Conservation (phyloP, 2,329 filamentous ascomycete genomes). For the Trichoderma hamatum region DNA sequence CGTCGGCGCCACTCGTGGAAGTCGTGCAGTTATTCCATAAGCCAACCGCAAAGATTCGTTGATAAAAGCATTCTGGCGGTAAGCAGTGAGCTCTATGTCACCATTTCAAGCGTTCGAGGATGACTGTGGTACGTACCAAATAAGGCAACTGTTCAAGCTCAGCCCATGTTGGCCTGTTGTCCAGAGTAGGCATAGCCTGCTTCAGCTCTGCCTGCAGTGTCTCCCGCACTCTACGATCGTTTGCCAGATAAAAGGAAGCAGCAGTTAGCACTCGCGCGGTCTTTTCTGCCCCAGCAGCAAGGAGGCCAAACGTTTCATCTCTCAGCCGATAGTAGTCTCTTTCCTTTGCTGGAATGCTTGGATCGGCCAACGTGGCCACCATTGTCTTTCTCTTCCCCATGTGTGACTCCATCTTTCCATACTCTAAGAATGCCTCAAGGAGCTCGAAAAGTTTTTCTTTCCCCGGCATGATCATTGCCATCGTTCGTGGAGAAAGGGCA, state of each 20-base stretch:
- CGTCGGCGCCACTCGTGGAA: conserved; percentile 37
- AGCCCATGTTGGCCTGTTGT: conserved; percentile 20
- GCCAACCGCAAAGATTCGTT: conserved; percentile 28
- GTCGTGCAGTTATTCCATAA: conserved; percentile 26
- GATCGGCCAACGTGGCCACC: conserved; percentile 19
- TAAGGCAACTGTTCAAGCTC: conserved; percentile 29
- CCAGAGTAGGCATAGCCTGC: conserved; percentile 12
- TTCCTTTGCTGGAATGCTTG: conserved; percentile 25
- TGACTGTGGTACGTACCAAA: conserved; percentile 23
- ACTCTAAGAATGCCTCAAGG: neutral
- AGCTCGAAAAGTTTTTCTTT: conserved; percentile 25
- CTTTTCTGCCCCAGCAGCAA: conserved; percentile 32
- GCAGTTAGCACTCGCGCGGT: conserved; percentile 26
- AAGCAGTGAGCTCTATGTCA: neutral
- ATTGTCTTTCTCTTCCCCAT: conserved; percentile 15
- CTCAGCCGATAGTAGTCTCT: conserved; percentile 26
- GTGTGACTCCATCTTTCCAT: neutral
- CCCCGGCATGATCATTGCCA: conserved; percentile 17
- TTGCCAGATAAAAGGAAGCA: conserved; percentile 27
- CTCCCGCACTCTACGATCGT: conserved; percentile 2
- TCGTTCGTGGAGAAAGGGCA: conserved; percentile 9
- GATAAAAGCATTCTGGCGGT: conserved; percentile 28
- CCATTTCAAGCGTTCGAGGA: neutral
- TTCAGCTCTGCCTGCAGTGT: conserved; percentile 28
- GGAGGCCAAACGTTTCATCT: conserved; percentile 29